These are phyloP conservation scores for Irpex lacteus DNA, from an alignment of 1,284 basidiomycete genomes.

Conservation along the genomic window DNA sequence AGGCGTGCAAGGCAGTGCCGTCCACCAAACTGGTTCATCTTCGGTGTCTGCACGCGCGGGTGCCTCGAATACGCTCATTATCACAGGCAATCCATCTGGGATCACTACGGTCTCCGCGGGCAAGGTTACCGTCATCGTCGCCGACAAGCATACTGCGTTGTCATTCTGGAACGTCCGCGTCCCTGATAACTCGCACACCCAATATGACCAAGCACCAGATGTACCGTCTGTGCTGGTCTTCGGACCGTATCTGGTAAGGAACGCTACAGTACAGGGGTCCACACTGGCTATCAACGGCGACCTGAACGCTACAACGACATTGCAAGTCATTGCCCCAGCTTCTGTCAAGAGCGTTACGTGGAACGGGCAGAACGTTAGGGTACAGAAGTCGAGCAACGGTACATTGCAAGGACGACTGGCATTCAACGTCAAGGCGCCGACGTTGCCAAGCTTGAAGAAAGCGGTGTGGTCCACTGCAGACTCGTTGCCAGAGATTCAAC, in stretches of 20 bases:
- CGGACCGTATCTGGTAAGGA: conserved; percentile 48
- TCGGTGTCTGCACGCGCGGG: conserved; percentile 13
- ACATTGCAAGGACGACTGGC: conserved; percentile 27
- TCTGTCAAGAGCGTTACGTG: conserved; percentile 36
- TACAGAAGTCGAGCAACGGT: conserved; percentile 25
- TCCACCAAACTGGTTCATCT: conserved; percentile 13
- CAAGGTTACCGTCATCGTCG: conserved; percentile 32
- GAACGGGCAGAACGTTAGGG: conserved; percentile 36
- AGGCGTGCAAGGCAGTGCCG: conserved; percentile 10
- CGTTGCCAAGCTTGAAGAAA: conserved; percentile 32
- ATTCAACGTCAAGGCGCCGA: conserved; percentile 23
- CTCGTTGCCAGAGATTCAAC: conserved; percentile 39
- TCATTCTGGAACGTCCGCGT: conserved; percentile 38
- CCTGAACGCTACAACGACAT: conserved; percentile 37
- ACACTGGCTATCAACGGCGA: conserved; percentile 39
- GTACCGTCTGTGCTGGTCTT: conserved; percentile 36
- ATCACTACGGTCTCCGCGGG: conserved; percentile 30
- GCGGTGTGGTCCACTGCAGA: conserved; percentile 40
- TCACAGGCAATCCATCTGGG: conserved; percentile 36
- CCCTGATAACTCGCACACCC: conserved; percentile 13
- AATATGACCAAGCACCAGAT: conserved; percentile 27
- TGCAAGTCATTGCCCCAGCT: conserved; percentile 38
- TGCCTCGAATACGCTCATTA: conserved; percentile 21
- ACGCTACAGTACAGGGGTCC: conserved; percentile 31
- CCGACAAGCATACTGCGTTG: conserved; percentile 41